Conservation (phyloP, 2,329 filamentous ascomycete species). For the Endothia cerciana region DNA sequence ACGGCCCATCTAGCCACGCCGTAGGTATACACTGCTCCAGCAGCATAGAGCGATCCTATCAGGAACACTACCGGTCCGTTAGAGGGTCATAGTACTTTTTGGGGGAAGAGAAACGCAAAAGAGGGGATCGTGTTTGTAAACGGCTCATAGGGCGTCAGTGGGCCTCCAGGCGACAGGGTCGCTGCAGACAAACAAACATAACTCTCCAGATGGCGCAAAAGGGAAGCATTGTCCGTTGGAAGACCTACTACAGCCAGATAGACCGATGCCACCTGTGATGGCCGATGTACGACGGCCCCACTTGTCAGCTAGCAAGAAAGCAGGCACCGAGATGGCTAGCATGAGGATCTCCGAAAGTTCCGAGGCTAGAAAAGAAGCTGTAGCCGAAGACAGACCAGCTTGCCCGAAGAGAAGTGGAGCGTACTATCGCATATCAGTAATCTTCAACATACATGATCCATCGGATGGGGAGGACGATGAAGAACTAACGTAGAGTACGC, state of each 20-base stretch:
- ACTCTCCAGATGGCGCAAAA: neutral
- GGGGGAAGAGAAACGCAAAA: neutral
- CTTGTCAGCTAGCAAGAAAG: slow-evolving; percentile 57
- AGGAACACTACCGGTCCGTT: slow-evolving; percentile 45
- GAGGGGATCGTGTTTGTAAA: neutral
- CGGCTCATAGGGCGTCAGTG: neutral
- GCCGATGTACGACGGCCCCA: slow-evolving; percentile 60
- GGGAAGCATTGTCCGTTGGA: neutral
- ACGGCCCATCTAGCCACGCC: slow-evolving; percentile 54
- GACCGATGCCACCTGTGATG: slow-evolving; percentile 55
- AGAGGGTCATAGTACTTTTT: neutral
- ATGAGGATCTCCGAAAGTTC: slow-evolving; percentile 64
- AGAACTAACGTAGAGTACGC: slow-evolving; percentile 58
- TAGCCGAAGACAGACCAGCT: slow-evolving; percentile 58
- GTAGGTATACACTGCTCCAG: slow-evolving; percentile 44
- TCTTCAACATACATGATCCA: neutral
- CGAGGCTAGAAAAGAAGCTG: slow-evolving; percentile 62
- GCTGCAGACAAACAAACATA: neutral
- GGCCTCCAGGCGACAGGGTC: neutral
- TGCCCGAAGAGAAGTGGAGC: slow-evolving; percentile 63
- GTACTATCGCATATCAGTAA: slow-evolving; percentile 46
- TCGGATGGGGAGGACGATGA: neutral
- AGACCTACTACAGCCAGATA: slow-evolving; percentile 45
- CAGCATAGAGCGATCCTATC: slow-evolving; percentile 57
- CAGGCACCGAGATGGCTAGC: slow-evolving; percentile 60